phyloP scores from a whole-genome alignment of 345 rosid genomes.

The Citrus sinensis region DNA sequence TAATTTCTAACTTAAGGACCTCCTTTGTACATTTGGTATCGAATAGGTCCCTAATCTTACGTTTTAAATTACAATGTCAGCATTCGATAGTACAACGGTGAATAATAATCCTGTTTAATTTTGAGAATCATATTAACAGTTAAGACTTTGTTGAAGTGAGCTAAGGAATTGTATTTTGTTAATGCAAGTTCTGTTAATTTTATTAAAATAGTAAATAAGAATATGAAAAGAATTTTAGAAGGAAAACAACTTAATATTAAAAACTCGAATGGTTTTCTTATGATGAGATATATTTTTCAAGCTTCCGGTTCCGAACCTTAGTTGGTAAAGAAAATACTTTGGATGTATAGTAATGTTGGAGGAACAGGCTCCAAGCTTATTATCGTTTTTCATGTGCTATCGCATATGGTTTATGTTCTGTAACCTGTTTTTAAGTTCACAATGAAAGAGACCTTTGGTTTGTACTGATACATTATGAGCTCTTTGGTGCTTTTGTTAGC shows the following conservation, averaged over 20 bases:
- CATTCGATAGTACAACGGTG: too few species aligned
- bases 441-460: neutral
- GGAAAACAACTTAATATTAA: neutral
- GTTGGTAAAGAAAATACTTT: neutral
- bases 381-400: neutral
- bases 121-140: neutral
- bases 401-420: neutral
- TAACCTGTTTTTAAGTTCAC: neutral
- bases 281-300: neutral
- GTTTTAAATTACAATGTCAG: too few species aligned
- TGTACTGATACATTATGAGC: neutral
- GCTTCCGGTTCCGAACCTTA: neutral
- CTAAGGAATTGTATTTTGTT: neutral
- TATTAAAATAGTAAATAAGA: neutral
- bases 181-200: slow-evolving; percentile 1
- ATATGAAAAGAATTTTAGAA: neutral
- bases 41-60: neutral
- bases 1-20: neutral
- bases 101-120: neutral
- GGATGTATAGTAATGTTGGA: neutral
- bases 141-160: neutral
- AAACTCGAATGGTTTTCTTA: neutral
- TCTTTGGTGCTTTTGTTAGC: neutral
- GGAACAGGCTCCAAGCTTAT: neutral
- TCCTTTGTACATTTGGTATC: neutral